A percentile compares a stretch with the other conserved stretches of the same genome.
phyloP scores from a whole-genome alignment of 208 protist genomes.

The Trypanosoma scelopori region DNA sequence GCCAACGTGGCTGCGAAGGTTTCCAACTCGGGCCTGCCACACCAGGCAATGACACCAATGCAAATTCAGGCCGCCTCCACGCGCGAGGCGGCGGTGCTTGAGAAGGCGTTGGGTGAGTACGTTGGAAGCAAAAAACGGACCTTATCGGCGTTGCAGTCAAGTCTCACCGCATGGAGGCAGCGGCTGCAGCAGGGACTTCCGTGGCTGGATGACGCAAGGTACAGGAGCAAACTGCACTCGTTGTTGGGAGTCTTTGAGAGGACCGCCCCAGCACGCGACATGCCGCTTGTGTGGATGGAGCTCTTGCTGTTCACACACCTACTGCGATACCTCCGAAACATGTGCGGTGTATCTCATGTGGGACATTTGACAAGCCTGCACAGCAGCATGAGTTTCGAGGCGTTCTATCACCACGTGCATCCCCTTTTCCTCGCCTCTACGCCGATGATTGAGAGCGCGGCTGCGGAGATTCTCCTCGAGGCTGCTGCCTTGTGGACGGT shows the following conservation, averaged over 20 bases:
- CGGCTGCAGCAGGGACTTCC: conserved; percentile 34
- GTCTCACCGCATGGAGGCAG: conserved; percentile 43
- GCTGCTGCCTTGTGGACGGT: conserved; percentile 37
- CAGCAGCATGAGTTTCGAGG: conserved; percentile 28
- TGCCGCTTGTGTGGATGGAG: conserved; percentile 43
- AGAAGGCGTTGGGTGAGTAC: conserved; percentile 23
- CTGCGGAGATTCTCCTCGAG: conserved; percentile 25
- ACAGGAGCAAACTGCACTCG: conserved; percentile 32
- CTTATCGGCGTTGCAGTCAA: conserved; percentile 21
- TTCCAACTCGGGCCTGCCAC: conserved; percentile 2
- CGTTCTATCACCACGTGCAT: conserved; percentile 38
- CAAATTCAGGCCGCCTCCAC: conserved; percentile 20
- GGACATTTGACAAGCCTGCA: conserved; percentile 16
- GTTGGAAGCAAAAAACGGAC: conserved; percentile 11
- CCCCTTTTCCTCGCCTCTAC: conserved; percentile 27
- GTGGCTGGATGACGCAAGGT: conserved; percentile 33
- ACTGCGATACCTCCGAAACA: conserved; percentile 25
- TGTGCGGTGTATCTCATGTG: conserved; percentile 3
- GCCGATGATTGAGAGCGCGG: conserved; percentile 5
- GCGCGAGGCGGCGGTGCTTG: conserved; percentile 36
- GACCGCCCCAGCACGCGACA: conserved; percentile 3
- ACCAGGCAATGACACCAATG: conserved; percentile 28
- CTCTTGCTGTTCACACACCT: conserved; percentile 37
- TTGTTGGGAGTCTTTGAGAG: conserved; percentile 37
- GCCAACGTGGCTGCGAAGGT: conserved; percentile 38